phyloP scores from a whole-genome alignment of 257 asterid genomes.

The Solanum chilense region DNA sequence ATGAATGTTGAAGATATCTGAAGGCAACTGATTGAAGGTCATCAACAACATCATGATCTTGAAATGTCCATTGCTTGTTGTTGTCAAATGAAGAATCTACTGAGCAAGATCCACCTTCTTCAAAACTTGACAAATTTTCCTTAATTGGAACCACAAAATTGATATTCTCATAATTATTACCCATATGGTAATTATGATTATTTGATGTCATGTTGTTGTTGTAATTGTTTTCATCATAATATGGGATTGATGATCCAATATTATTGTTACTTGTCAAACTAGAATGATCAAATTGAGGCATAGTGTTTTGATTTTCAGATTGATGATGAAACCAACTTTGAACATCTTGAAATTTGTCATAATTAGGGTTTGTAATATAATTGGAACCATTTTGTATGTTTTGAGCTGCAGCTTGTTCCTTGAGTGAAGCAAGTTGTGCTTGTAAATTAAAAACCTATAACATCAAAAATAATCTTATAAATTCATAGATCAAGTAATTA shows the following conservation, averaged over 20 bases:
- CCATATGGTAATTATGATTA: neutral
- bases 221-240: neutral
- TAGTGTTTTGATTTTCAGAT: conserved; percentile 17
- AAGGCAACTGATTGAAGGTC: conserved; percentile 66
- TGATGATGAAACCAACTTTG: conserved; percentile 42
- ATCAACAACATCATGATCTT: conserved; percentile 31
- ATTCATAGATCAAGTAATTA: too few species aligned
- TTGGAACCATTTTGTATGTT: conserved; percentile 6
- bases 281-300: conserved; percentile 25
- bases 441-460: conserved; percentile 25
- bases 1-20: conserved; percentile 39
- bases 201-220: neutral
- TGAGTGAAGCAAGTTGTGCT: conserved; percentile 32
- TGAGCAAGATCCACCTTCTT: conserved; percentile 12
- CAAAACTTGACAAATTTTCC: conserved; percentile 31
- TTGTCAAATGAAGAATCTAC: conserved; percentile 45
- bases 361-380: conserved; percentile 36
- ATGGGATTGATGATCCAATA: neutral
- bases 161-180: neutral
- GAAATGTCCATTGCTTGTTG: conserved; percentile 41
- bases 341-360: conserved; percentile 31
- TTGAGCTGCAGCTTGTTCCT: conserved; percentile 28
- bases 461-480: neutral
- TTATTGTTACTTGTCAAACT: neutral
- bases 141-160: conserved; percentile 5